Percentiles rank a stretch among this genome's conserved stretches.
phyloP scores from a whole-genome alignment of 306 rosid species.

The Prunus padus region DNA sequence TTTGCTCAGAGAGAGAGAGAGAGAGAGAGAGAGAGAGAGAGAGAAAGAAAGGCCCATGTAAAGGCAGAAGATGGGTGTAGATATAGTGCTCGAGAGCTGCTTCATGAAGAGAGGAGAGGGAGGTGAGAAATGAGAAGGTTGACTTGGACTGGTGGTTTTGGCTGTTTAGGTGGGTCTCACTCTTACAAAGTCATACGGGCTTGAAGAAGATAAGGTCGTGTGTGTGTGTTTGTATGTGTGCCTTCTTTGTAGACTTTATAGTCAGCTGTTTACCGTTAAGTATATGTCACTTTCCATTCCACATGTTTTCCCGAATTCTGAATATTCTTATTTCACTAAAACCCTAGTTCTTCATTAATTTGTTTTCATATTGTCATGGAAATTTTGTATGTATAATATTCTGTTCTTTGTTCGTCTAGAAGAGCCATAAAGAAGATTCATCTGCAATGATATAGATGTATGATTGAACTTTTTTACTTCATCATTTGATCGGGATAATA shows the following conservation, averaged over 20 bases:
- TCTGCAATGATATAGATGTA: not conserved
- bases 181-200: not conserved
- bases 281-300: slow-evolving; percentile 36
- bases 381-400: not conserved
- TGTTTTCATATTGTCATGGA: not conserved
- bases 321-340: not conserved
- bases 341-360: too few relatives aligned
- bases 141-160: slow-evolving; percentile 77
- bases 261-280: slow-evolving; percentile 41
- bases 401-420: not conserved
- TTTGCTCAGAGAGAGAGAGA: not conserved
- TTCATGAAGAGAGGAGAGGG: not conserved
- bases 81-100: slow-evolving; percentile 17
- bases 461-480: not conserved
- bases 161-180: slow-evolving; percentile 33
- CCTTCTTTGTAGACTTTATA: not conserved
- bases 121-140: slow-evolving; percentile 15
- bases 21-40: not conserved
- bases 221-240: not conserved
- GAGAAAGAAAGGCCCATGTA: not conserved
- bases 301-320: not conserved
- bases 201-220: slow-evolving; percentile 5
- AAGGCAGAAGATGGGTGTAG: slow-evolving; percentile 23
- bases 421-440: not conserved
- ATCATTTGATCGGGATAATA: too few relatives aligned